These are phyloP conservation scores for Atkinsonella hypoxylon DNA, from an alignment of 2,329 filamentous ascomycete species.

Conservation along the genomic window DNA sequence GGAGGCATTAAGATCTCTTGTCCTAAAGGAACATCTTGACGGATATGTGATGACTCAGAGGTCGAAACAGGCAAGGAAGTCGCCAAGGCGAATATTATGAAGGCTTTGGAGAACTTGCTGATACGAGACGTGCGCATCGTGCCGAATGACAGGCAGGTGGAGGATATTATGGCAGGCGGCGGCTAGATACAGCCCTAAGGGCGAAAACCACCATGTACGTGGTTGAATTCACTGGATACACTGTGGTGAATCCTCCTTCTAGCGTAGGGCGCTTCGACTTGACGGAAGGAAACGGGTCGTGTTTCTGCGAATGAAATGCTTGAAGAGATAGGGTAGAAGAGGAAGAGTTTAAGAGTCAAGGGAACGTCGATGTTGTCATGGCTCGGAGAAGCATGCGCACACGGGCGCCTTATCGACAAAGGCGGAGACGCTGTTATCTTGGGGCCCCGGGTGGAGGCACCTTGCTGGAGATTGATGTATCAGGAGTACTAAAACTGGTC, in stretches of 20 bases:
- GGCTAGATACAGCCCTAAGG: slow-evolving; percentile 3
- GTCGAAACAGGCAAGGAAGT: slow-evolving; percentile 32
- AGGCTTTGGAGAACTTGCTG: slow-evolving; percentile 48
- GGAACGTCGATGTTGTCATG: slow-evolving; percentile 12
- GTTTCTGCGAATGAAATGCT: background rate
- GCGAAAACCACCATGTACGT: slow-evolving; percentile 1
- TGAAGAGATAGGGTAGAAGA: background rate
- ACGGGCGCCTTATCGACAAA: slow-evolving; percentile 1
- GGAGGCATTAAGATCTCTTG: slow-evolving; percentile 33
- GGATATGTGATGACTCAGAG: slow-evolving; percentile 15
- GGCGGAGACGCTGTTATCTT: background rate
- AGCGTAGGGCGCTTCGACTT: background rate
- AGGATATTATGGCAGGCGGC: slow-evolving; percentile 3
- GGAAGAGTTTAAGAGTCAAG: slow-evolving; percentile 2
- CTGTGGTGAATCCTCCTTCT: background rate
- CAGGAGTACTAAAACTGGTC: too few species aligned
- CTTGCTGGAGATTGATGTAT: background rate
- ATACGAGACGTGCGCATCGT: slow-evolving; percentile 37
- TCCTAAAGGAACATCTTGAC: slow-evolving; percentile 21
- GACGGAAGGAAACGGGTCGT: background rate
- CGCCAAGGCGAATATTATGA: slow-evolving; percentile 57
- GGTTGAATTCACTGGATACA: background rate
- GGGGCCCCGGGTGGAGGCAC: background rate
- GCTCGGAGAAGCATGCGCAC: slow-evolving; percentile 4
- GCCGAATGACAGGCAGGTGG: background rate